Conservation (phyloP, 139 green algal genomes). For the Pseudopediastrum boryanum region DNA sequence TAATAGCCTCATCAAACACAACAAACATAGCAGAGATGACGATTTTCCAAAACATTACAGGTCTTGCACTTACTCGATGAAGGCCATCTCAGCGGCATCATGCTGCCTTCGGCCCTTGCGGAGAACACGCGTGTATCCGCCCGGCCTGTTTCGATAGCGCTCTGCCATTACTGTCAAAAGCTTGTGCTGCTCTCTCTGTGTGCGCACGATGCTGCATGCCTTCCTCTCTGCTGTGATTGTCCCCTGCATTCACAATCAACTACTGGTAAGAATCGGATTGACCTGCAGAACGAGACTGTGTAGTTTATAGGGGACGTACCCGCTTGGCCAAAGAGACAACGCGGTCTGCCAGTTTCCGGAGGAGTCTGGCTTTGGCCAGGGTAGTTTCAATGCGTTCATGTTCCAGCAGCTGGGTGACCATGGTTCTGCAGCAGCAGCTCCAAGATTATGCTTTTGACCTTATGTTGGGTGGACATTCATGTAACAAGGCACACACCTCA, state of each 20-base stretch:
- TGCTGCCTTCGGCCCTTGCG: conserved; percentile 61
- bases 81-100: conserved; percentile 88
- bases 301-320: conserved; percentile 40
- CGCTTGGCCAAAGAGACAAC: conserved; percentile 86
- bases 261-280: not conserved
- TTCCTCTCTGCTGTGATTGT: conserved; percentile 57
- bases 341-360: conserved; percentile 82
- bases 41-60: not conserved
- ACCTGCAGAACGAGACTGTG: not conserved
- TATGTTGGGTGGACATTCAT: too few species aligned
- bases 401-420: conserved; percentile 93
- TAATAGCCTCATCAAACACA: not conserved
- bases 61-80: conserved; percentile 82
- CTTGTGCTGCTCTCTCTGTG: conserved; percentile 81
- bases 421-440: conserved; percentile 78
- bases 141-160: conserved; percentile 81
- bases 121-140: conserved; percentile 92
- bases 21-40: too few species aligned
- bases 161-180: conserved; percentile 86
- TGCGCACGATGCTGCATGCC: conserved; percentile 73
- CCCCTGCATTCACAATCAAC: conserved; percentile 54
- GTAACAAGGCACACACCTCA: too few species aligned
- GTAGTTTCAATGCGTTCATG: conserved; percentile 96
- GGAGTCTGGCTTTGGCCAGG: conserved; percentile 82
- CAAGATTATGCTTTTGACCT: too few species aligned